Evolutionary conservation across 2,329 filamentous ascomycete species (phyloP), one percentile per base, ranked within the genome.

Genomic region (Xylariaceae sp.): DNA sequence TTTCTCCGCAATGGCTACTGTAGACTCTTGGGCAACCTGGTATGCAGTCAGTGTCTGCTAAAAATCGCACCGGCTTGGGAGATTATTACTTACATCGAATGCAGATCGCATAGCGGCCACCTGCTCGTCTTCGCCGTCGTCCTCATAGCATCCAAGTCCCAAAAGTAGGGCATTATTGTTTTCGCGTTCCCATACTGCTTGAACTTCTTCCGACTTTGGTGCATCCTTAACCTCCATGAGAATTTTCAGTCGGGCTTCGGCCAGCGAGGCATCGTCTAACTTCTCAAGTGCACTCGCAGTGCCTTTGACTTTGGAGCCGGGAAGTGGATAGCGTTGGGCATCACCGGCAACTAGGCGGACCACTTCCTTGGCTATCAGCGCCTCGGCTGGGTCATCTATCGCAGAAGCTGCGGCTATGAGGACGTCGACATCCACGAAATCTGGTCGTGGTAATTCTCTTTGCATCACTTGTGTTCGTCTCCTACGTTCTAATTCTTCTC

Each of bases 381-480:
- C 76, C 62, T 87, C 78, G n/a, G 86, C 78, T 0, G 85, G 80
- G 62, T 92, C 84, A 2, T 77, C 66, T 5, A 87, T 72, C 12
- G 77, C 70, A 2, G 81, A 77, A 0, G 87, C 88, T 31, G 77
- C 78, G 57, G 83, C 80, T 47, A 91, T 67, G 59, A 97, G 73
- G 1, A 78, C 77, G 46, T 85, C 75, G 18, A 94, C 71, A 67
- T 97, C 87, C 13, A 97, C 77, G 2, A 79, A 72, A 1, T 79
- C 78, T 1, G 94, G 91, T 42, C 93, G 82, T 7, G 94, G 94
- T 12, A 99, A 75, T 4, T 82, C 83, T 60, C 81, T 85, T 71
- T 97, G 93, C 70, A 97, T 85, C n/a, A 96, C 92, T 65, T 96
- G 91, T 1, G 89, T 95, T 63, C 94, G 86, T 46, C 92, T 81